Base-by-base conservation (phyloP, 1,284 basidiomycete species). In the Ganoderma boninense region DNA sequence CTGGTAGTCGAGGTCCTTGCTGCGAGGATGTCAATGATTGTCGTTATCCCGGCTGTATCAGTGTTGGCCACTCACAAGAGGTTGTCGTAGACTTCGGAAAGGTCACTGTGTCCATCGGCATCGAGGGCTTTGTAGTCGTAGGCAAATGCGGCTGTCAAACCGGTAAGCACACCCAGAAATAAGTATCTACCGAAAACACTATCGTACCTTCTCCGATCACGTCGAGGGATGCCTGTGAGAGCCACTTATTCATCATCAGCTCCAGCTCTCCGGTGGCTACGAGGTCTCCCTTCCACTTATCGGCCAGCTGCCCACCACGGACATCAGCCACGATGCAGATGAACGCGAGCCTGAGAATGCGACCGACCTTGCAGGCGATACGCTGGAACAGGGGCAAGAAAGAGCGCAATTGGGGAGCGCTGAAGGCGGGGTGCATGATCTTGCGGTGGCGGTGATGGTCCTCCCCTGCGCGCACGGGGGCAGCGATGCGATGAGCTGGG, bases 151-250 rank as follows among this genome's bases (percentile, higher is more conserved):
- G 75, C 79, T 80, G 32, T 4, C 20, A 23, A 29, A 43, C 10
- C 2, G 56, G 44, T 5, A 43, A 11, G 23, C 32, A 32, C 2
- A 23, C 64, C 4, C 4, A 32, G 32, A 32, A 32, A 29, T 66
- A 20, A n/a, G 23, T 18, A 40, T 20, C 29, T 8, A 38, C 7
- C 32, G 56, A 14, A 40, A 7, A 14, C 26, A 61, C 8, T 14
- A 10, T 52, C 72, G 1, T 16, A 79, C 80, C 76, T 73, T 79
- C 76, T 1, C 80, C 80, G 40, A 82, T 76, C 44, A 79, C 75
- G 69, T 82, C 81, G n/a, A 82, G 73, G 3, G 80, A 76, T 23
- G 75, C 66, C 10, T 76, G 75, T 2, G 80, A 73, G 29, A 82
- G 70, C 78, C 78, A 79, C 14, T 66, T 43, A 46, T 75, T 71